A percentile compares a stretch with the other conserved stretches of the same genome.
Evolutionary conservation across 129 eudicot species (phyloP).

Genomic region (Deinandra increscens): DNA sequence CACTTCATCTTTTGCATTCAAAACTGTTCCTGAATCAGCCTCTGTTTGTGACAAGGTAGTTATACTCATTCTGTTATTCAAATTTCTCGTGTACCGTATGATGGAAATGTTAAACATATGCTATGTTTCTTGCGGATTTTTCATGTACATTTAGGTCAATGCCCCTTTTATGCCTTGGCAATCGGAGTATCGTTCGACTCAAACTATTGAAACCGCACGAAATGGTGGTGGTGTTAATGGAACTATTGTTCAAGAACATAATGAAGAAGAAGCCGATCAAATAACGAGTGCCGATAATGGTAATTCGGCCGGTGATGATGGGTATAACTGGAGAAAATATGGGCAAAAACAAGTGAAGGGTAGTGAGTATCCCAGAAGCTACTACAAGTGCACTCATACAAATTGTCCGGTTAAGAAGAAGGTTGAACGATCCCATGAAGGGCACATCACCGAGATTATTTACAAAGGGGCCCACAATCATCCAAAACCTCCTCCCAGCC

Average conservation of each 20-base stretch:
- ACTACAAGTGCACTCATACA: conserved; percentile 73
- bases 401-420: conserved; percentile 77
- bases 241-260: conserved; percentile 29
- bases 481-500: conserved; percentile 57
- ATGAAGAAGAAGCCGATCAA: conserved; percentile 47
- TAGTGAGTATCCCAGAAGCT: conserved; percentile 74
- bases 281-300: conserved; percentile 31
- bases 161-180: conserved; percentile 10
- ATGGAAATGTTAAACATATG: background rate
- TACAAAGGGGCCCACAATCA: conserved; percentile 76
- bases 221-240: conserved; percentile 4
- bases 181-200: background rate
- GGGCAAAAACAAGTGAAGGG: conserved; percentile 91
- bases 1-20: conserved; percentile 51
- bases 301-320: conserved; percentile 50
- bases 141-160: conserved; percentile 10
- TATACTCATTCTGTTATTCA: background rate
- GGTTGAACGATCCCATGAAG: conserved; percentile 65
- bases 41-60: conserved; percentile 19
- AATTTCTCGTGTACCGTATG: background rate
- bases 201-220: conserved; percentile 5
- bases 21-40: conserved; percentile 42
- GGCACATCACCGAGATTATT: conserved; percentile 67
- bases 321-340: conserved; percentile 73
- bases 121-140: background rate